Evolutionary conservation across 495 filamentous ascomycete species (phyloP).

Genomic region (Trichoderma erinaceum): DNA sequence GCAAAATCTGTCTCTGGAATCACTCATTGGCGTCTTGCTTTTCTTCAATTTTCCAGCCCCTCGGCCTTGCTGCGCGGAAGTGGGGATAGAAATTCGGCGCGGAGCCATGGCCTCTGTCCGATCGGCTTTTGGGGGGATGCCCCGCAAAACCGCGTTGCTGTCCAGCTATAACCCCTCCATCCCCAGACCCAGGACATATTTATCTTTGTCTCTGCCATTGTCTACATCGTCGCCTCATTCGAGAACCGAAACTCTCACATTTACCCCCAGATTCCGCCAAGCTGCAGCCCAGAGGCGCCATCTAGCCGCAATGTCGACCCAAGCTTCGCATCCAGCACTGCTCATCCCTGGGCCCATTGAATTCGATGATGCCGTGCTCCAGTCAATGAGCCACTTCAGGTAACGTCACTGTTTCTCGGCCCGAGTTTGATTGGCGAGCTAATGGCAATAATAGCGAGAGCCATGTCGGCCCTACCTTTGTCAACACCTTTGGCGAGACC

Average conservation of each 20-base stretch:
- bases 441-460: constrained; percentile 61
- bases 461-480: constrained; percentile 83
- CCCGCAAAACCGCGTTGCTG: constrained; percentile 3
- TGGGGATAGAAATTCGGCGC: not conserved
- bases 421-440: not conserved
- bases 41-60: not conserved
- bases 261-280: not conserved
- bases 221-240: constrained; percentile 15
- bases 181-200: not conserved
- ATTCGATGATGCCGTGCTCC: constrained; percentile 94
- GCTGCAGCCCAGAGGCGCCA: not conserved
- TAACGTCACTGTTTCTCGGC: constrained; percentile 26
- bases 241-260: not conserved
- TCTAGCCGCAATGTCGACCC: constrained; percentile 58
- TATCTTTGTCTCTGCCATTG: not conserved
- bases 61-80: not conserved
- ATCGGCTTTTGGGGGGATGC: not conserved
- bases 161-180: constrained; percentile 11
- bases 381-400: constrained; percentile 95
- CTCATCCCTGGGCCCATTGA: constrained; percentile 97
- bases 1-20: not conserved
- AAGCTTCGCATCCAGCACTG: constrained; percentile 72
- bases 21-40: constrained; percentile 1
- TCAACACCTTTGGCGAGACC: constrained; percentile 84
- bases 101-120: constrained; percentile 7